Conservation (phyloP, 2,329 filamentous ascomycete species). For the Penicillium hordei region DNA sequence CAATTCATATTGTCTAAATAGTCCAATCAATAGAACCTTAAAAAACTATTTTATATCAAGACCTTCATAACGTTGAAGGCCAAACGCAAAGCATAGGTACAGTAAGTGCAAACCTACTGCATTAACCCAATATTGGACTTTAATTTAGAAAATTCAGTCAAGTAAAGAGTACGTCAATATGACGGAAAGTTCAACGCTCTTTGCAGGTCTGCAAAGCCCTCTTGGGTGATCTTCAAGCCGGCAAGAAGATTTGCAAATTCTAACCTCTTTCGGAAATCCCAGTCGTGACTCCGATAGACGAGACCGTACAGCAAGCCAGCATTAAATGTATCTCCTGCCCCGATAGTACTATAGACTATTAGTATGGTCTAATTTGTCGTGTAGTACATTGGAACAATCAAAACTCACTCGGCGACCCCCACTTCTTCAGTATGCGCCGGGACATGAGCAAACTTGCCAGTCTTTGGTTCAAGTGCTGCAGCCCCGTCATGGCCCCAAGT, state of each 20-base stretch:
- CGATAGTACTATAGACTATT: conserved; percentile 58
- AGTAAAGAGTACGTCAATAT: neutral
- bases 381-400: neutral
- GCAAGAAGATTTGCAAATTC: conserved; percentile 66
- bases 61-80: fast-evolving
- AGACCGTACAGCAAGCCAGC: conserved; percentile 68
- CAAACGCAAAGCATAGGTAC: too few relatives aligned
- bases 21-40: too few relatives aligned
- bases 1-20: neutral
- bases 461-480: conserved; percentile 44
- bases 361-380: neutral
- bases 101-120: neutral
- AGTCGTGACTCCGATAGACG: conserved; percentile 51
- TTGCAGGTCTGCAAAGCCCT: conserved; percentile 62
- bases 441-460: conserved; percentile 40
- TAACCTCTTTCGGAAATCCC: conserved; percentile 52
- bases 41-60: too few relatives aligned
- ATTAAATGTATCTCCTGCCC: conserved; percentile 74
- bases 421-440: conserved; percentile 44
- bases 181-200: conserved; percentile 11
- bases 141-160: neutral
- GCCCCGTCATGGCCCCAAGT: conserved; percentile 62
- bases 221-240: conserved; percentile 65
- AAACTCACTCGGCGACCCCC: conserved; percentile 60
- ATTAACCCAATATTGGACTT: neutral